phyloP scores from a whole-genome alignment of 1,139 yeast species.

The Taiozyma sp. region DNA sequence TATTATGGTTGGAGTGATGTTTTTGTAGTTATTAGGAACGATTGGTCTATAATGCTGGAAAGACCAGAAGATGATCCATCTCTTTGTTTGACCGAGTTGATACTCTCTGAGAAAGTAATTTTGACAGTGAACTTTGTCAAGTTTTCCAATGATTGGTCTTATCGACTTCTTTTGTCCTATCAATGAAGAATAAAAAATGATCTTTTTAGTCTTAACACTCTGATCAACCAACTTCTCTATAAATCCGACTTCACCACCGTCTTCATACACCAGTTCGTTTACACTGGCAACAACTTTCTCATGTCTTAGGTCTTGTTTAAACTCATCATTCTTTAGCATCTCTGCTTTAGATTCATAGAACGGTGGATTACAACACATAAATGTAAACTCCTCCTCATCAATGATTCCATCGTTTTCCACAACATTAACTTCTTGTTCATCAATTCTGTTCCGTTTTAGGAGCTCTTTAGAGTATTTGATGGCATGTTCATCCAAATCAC shows the following conservation, averaged over 20 bases:
- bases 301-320: slow-evolving; percentile 13
- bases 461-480: slow-evolving; percentile 24
- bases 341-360: slow-evolving; percentile 34
- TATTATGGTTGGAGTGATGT: slow-evolving; percentile 10
- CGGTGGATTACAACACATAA: slow-evolving; percentile 43
- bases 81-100: slow-evolving; percentile 28
- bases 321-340: slow-evolving; percentile 10
- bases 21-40: slow-evolving; percentile 5
- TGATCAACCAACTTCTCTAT: slow-evolving; percentile 29
- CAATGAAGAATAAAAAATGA: slow-evolving; percentile 35
- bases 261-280: slow-evolving; percentile 33
- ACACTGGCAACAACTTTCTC: slow-evolving; percentile 16
- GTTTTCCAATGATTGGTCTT: slow-evolving; percentile 16
- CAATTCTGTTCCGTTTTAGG: slow-evolving; percentile 20
- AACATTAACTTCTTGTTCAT: slow-evolving; percentile 3
- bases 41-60: slow-evolving; percentile 16
- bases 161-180: slow-evolving; percentile 33
- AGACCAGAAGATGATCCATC: slow-evolving; percentile 43
- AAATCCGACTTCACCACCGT: slow-evolving; percentile 37
- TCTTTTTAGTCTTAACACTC: slow-evolving; percentile 17
- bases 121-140: slow-evolving; percentile 16
- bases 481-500: slow-evolving; percentile 33
- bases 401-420: slow-evolving; percentile 6
- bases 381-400: slow-evolving; percentile 12
- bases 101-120: slow-evolving; percentile 30